Evolutionary conservation across 768 basidiomycete species (phyloP).

Genomic region (Tylopilus cervinicoccineus): DNA sequence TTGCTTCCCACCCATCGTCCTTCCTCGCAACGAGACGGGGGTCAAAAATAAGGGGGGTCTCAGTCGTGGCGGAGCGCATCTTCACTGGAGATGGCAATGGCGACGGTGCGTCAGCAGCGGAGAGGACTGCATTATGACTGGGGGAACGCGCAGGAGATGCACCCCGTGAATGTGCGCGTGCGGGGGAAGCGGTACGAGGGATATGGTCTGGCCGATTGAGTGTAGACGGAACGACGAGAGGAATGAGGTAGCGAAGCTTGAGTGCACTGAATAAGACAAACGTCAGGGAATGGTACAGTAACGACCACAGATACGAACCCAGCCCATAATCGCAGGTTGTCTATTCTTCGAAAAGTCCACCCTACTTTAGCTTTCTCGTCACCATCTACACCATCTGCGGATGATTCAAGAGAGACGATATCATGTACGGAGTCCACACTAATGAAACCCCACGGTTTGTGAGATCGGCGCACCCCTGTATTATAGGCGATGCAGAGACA

Average conservation of each 20-base stretch:
- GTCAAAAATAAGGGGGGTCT: slow-evolving; percentile 63
- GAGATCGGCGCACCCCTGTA: slow-evolving; percentile 70
- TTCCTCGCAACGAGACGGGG: slow-evolving; percentile 66
- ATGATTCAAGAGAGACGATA: slow-evolving; percentile 61
- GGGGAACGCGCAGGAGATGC: slow-evolving; percentile 23
- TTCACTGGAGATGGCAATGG: slow-evolving; percentile 33
- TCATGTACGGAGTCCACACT: slow-evolving; percentile 76
- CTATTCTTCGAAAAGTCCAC: slow-evolving; percentile 84
- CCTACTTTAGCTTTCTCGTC: slow-evolving; percentile 50
- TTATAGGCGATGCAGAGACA: slow-evolving; percentile 82
- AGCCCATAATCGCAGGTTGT: slow-evolving; percentile 82
- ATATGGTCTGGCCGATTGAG: slow-evolving; percentile 27
- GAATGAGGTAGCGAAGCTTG: slow-evolving; percentile 76
- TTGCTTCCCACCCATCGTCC: slow-evolving; percentile 77
- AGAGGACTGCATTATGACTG: slow-evolving; percentile 3
- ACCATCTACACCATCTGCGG: slow-evolving; percentile 32
- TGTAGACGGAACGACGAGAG: slow-evolving; percentile 53
- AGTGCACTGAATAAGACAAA: slow-evolving; percentile 51
- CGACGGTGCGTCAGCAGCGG: slow-evolving; percentile 17
- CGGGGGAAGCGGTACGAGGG: slow-evolving; percentile 22
- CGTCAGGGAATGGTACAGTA: background rate
- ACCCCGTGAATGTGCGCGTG: slow-evolving; percentile 15
- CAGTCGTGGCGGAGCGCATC: slow-evolving; percentile 37
- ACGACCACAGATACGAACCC: slow-evolving; percentile 50
- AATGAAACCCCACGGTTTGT: slow-evolving; percentile 87